A percentile compares a stretch with the other conserved stretches of the same genome.
Conservation (phyloP, 305 asterid genomes). For the Petunia hybrid region DNA sequence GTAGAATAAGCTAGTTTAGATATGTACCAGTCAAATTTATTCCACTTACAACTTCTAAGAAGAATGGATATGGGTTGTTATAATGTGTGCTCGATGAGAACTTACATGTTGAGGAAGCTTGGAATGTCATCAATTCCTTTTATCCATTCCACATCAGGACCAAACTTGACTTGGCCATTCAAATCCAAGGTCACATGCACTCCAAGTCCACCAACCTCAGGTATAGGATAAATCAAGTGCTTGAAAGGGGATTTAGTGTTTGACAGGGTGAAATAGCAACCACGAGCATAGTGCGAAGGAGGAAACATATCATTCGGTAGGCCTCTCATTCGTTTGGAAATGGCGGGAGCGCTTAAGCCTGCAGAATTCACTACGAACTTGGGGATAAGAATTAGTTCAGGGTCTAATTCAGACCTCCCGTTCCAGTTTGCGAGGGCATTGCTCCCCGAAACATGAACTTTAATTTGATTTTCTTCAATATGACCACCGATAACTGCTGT, state of each 20-base stretch:
- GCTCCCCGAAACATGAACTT: constrained; percentile 69
- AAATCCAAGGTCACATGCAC: constrained; percentile 91
- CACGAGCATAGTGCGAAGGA: constrained; percentile 73
- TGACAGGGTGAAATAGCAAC: constrained; percentile 79
- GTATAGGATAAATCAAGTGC: constrained; percentile 86
- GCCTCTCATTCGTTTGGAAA: constrained; percentile 61
- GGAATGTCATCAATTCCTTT: constrained; percentile 67
- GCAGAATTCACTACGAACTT: constrained; percentile 77
- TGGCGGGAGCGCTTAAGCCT: constrained; percentile 73
- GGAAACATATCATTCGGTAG: constrained; percentile 49
- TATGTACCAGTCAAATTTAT: not conserved
- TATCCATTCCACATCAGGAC: constrained; percentile 95
- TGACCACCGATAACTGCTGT: constrained; percentile 75
- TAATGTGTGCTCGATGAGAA: constrained; percentile 26
- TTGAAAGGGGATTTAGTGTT: constrained; percentile 59
- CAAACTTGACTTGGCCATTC: constrained; percentile 79
- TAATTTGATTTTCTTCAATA: constrained; percentile 46
- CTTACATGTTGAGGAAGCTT: constrained; percentile 74
- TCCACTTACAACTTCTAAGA: not conserved
- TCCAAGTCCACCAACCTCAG: constrained; percentile 95
- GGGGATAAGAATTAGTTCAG: constrained; percentile 75
- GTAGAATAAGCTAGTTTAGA: constrained; percentile 7
- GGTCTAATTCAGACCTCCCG: constrained; percentile 47
- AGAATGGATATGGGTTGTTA: not conserved
- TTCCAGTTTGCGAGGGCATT: constrained; percentile 52